Base-by-base conservation (phyloP, 176 grass and related monocot genomes). In the Phragmites australis region DNA sequence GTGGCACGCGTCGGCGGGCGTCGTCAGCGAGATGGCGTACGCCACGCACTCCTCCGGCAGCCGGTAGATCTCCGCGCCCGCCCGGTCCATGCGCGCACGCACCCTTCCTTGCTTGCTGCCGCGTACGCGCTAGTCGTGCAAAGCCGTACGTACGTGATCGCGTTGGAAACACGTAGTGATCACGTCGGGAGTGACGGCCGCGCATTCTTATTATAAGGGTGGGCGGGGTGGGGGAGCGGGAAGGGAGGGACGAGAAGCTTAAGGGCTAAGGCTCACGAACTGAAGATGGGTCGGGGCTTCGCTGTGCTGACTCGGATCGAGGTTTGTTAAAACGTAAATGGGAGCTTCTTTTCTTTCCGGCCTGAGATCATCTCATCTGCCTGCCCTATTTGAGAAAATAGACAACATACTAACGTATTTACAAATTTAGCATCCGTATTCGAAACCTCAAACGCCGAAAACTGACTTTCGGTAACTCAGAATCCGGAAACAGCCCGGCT, bases 31-130 rank as follows among this genome's bases (percentile, higher is more conserved):
- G 72, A 97, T 90, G 46, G 90, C 88, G 63, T 87, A 84, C 51
- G 92, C 76, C 21, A 98, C 70, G 75, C 95, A 98, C 41, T 87
- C 86, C 85, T 91, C 92, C 30, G 92, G 92, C 10, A 98, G 65
- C 34, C 70, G 45, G 79, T 75, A 46, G 48, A 98, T 94, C 41
- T 57, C 65, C 61, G 72, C 70, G 0, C 42, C 84, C 34, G 44
- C 62, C 12, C 61, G 15, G 22, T 85, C 82, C 79, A 82, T 74
- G 15, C 29, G 8, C 7, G 1, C 8, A 31, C 5, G 6, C 6
- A 37, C 5, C 34, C 34, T 37, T 37, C 34, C 34, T 37, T 5
- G 34, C 23, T 21, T 17, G 52, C n/a, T 9, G 49, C 22, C 65
- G 65, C 65, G 65, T 44, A 15, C 64, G 21, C 10, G 37, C 37